phyloP scores from a whole-genome alignment of 106 monocot species.

The Acorus calamus region DNA sequence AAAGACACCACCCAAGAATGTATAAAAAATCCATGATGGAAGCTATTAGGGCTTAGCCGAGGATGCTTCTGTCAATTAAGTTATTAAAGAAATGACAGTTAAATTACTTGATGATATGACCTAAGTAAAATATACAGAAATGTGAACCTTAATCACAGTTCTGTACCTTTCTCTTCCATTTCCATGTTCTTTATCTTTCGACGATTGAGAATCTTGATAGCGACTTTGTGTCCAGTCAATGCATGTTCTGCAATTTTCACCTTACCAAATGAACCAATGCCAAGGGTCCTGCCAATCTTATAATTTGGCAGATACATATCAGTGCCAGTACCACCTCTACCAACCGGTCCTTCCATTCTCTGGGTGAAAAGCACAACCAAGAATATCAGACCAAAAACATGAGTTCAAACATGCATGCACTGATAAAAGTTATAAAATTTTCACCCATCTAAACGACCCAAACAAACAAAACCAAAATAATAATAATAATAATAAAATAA shows the following conservation, averaged over 20 bases:
- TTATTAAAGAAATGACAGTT: neutral
- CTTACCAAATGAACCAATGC: conserved; percentile 50
- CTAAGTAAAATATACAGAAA: neutral
- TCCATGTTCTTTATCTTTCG: conserved; percentile 1
- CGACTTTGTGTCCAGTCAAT: conserved; percentile 42
- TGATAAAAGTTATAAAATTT: too few relatives aligned
- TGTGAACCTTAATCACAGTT: neutral
- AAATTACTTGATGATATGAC: neutral
- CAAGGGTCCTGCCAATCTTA: conserved; percentile 40
- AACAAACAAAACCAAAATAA: too few relatives aligned
- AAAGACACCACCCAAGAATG: too few relatives aligned
- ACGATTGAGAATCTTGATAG: conserved; percentile 10
- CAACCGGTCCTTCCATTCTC: conserved; percentile 10
- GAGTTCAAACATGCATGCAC: too few relatives aligned
- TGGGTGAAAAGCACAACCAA: too few relatives aligned
- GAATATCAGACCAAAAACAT: too few relatives aligned
- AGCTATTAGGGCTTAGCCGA: too few relatives aligned
- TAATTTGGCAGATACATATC: conserved; percentile 31
- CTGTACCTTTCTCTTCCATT: conserved; percentile 58
- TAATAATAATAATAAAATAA: too few relatives aligned
- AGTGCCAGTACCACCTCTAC: conserved; percentile 16
- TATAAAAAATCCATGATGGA: too few relatives aligned
- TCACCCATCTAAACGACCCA: too few relatives aligned
- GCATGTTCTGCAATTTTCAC: conserved; percentile 51
- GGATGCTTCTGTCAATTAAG: too few relatives aligned